Evolutionary conservation across 1,284 basidiomycete species (phyloP).

Genomic region (Farysia itapuensis): DNA sequence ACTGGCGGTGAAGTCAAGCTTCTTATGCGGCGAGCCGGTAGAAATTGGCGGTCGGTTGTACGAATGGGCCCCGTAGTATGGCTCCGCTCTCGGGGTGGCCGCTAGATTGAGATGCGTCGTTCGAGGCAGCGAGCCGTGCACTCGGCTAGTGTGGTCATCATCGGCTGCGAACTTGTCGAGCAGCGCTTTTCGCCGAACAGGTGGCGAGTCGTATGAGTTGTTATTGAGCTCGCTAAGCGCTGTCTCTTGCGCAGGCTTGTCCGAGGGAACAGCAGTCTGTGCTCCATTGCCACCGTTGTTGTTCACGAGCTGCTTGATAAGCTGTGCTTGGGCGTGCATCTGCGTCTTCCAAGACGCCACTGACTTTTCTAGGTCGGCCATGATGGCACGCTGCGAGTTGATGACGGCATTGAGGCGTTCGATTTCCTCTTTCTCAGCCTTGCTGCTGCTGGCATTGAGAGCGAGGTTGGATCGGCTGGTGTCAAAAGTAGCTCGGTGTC

Average conservation of each 20-base stretch:
- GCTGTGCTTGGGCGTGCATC: constrained; percentile 41
- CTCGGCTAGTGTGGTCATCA: neutral
- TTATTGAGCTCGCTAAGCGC: neutral
- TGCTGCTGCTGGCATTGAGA: neutral
- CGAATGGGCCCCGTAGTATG: constrained; percentile 47
- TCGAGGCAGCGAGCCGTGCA: constrained; percentile 6
- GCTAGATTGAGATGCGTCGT: constrained; percentile 13
- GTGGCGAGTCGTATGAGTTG: neutral
- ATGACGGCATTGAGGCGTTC: constrained; percentile 49
- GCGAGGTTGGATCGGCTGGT: constrained; percentile 1
- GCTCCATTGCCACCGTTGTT: constrained; percentile 1
- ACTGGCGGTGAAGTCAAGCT: neutral
- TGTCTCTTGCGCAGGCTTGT: constrained; percentile 4
- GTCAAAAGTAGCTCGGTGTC: constrained; percentile 3
- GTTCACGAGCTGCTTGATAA: constrained; percentile 39
- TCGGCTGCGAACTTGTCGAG: constrained; percentile 1
- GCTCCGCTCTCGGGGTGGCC: neutral
- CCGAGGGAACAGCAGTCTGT: constrained; percentile 8
- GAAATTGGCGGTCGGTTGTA: constrained; percentile 38
- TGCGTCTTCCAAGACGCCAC: constrained; percentile 47
- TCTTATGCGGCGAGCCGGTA: constrained; percentile 22
- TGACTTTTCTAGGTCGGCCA: constrained; percentile 48
- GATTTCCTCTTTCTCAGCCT: constrained; percentile 46
- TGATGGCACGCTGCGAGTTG: constrained; percentile 39
- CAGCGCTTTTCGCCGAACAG: neutral